Evolutionary conservation across 208 protist genomes (phyloP).

Genomic region (Endotrypanum monterogeii): DNA sequence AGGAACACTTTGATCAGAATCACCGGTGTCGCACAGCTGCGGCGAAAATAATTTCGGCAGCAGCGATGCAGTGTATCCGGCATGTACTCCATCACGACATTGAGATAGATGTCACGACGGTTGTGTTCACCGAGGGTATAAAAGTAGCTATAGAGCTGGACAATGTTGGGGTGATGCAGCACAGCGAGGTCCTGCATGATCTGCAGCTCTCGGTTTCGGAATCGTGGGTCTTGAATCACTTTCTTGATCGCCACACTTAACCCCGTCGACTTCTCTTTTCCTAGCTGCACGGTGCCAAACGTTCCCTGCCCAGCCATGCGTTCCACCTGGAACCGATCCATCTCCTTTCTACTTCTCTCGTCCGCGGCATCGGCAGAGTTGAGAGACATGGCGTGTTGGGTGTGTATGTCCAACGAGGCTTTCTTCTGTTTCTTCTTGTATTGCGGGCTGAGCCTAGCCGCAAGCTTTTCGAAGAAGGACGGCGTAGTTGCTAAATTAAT

Average conservation of each 20-base stretch:
- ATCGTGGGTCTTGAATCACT: conserved; percentile 97
- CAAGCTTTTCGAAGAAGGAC: conserved; percentile 28
- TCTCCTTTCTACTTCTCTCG: conserved; percentile 71
- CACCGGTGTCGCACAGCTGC: conserved; percentile 66
- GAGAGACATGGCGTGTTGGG: conserved; percentile 45
- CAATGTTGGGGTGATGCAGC: conserved; percentile 94
- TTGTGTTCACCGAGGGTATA: conserved; percentile 94
- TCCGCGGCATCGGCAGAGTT: conserved; percentile 70
- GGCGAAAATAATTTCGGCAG: conserved; percentile 94
- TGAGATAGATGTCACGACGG: conserved; percentile 98
- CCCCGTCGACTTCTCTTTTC: conserved; percentile 71
- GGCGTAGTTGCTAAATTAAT: conserved; percentile 15
- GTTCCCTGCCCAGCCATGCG: conserved; percentile 96
- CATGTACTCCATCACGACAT: conserved; percentile 99
- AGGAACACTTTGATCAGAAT: conserved; percentile 87
- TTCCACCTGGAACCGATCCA: conserved; percentile 90
- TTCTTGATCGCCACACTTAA: conserved; percentile 85
- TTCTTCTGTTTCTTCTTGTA: conserved; percentile 32
- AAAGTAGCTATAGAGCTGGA: conserved; percentile 96
- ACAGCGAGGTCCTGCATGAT: conserved; percentile 90
- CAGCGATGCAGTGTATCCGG: conserved; percentile 98
- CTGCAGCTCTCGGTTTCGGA: conserved; percentile 97
- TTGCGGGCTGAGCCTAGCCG: conserved; percentile 25
- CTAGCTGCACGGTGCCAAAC: conserved; percentile 97
- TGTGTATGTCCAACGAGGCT: conserved; percentile 17